Percentiles rank a stretch among this genome's conserved stretches.
phyloP scores from a whole-genome alignment of 176 grass and related monocot species.

The Oryza nivara region DNA sequence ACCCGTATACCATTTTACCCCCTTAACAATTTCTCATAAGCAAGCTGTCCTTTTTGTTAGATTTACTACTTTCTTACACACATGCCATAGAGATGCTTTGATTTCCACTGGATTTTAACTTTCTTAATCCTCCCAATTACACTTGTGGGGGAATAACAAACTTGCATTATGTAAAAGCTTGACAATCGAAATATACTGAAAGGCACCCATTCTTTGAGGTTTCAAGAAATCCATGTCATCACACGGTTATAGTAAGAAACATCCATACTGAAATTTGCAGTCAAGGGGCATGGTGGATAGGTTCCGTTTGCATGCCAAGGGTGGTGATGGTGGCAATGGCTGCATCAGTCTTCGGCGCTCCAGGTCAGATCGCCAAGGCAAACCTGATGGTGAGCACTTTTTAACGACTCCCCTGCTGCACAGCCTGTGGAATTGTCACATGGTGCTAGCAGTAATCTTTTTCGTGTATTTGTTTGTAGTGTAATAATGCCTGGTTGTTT shows the following conservation, averaged over 20 bases:
- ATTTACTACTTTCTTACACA: background rate
- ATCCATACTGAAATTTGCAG: conserved; percentile 39
- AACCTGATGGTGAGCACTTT: conserved; percentile 56
- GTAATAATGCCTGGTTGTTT: background rate
- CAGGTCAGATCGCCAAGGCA: conserved; percentile 50
- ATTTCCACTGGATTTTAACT: background rate
- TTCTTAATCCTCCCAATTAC: background rate
- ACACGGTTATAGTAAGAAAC: background rate
- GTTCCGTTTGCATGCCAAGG: conserved; percentile 64
- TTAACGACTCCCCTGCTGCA: background rate
- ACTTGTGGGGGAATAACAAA: background rate
- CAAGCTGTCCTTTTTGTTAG: background rate
- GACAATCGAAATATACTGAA: background rate
- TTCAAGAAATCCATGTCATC: background rate
- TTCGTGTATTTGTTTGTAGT: background rate
- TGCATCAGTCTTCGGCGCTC: conserved; percentile 61
- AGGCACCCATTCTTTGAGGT: background rate
- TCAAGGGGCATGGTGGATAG: conserved; percentile 72
- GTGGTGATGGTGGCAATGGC: conserved; percentile 68
- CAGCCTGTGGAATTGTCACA: too few species aligned
- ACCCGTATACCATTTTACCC: background rate
- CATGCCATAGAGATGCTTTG: background rate
- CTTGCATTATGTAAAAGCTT: background rate
- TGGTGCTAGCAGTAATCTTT: background rate
- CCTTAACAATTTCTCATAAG: background rate